phyloP scores from a whole-genome alignment of 306 rosid genomes.

The Vigna radiata region DNA sequence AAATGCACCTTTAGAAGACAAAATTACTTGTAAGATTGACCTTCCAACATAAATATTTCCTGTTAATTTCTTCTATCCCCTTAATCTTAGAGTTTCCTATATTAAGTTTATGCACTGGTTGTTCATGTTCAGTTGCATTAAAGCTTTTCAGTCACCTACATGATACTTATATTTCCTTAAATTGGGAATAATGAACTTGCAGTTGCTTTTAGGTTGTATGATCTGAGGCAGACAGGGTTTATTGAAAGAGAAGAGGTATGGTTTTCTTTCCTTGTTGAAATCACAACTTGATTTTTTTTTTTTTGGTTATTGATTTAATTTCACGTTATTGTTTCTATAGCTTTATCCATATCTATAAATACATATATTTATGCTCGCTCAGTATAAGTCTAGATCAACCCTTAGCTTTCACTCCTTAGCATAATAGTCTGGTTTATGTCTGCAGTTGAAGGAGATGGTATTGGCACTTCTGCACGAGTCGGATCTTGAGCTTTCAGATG shows the following conservation, averaged over 20 bases:
- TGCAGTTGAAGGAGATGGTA: constrained; percentile 93
- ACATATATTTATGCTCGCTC: neutral
- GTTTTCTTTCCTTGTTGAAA: constrained; percentile 13
- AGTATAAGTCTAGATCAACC: neutral
- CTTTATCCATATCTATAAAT: neutral
- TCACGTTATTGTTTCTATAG: neutral
- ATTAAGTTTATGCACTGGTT: neutral
- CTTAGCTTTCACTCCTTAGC: constrained; percentile 21
- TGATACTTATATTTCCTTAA: constrained; percentile 32
- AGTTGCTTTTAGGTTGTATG: constrained; percentile 90
- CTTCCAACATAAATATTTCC: constrained; percentile 4
- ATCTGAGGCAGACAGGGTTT: constrained; percentile 80
- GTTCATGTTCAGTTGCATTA: constrained; percentile 8
- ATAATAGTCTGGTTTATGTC: neutral
- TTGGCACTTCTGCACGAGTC: constrained; percentile 85
- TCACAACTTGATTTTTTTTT: neutral
- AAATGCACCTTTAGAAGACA: constrained; percentile 69
- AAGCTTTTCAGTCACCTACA: neutral
- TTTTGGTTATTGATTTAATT: neutral
- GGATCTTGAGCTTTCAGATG: constrained; percentile 79
- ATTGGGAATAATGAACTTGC: constrained; percentile 54
- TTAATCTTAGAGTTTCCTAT: constrained; percentile 10
- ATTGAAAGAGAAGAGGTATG: constrained; percentile 86
- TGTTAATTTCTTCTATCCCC: neutral
- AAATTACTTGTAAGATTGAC: constrained; percentile 66